Evolutionary conservation across 192 early-diverging fungal genomes (phyloP).

Genomic region (Chytriomyces hyalinus): DNA sequence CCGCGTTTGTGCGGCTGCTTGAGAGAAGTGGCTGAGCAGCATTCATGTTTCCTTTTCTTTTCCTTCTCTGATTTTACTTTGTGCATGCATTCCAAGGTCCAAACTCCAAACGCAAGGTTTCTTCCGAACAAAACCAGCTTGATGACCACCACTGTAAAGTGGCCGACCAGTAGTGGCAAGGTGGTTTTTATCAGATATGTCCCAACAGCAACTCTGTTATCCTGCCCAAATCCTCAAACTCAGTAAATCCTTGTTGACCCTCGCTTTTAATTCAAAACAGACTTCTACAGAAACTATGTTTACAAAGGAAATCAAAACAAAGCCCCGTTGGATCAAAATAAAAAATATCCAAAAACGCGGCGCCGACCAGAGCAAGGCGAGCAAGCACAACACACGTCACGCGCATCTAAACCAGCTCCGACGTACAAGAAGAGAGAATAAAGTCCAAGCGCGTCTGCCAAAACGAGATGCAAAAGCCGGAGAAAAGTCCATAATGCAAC

Average conservation of each 20-base stretch:
- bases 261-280: not conserved
- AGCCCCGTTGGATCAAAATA: not conserved
- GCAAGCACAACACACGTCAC: not conserved
- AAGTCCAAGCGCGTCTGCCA: not conserved
- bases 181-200: too few relatives aligned
- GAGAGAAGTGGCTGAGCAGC: conserved; percentile 5
- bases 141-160: too few relatives aligned
- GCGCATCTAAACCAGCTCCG: not conserved
- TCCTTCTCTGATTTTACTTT: too few relatives aligned
- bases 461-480: not conserved
- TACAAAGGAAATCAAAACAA: not conserved
- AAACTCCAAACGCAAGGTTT: too few relatives aligned
- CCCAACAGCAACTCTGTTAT: too few relatives aligned
- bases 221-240: too few relatives aligned
- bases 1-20: not conserved
- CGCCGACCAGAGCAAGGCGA: not conserved
- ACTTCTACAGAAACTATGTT: not conserved
- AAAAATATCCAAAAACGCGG: not conserved
- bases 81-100: too few relatives aligned
- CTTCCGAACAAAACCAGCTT: too few relatives aligned
- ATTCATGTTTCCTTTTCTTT: not conserved
- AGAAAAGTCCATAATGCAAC: conserved; percentile 31
- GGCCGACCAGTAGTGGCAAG: too few relatives aligned
- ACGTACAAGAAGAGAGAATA: not conserved
- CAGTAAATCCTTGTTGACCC: too few relatives aligned